Conservation (phyloP, 2,329 filamentous ascomycete genomes). For the Penicillium sp. region DNA sequence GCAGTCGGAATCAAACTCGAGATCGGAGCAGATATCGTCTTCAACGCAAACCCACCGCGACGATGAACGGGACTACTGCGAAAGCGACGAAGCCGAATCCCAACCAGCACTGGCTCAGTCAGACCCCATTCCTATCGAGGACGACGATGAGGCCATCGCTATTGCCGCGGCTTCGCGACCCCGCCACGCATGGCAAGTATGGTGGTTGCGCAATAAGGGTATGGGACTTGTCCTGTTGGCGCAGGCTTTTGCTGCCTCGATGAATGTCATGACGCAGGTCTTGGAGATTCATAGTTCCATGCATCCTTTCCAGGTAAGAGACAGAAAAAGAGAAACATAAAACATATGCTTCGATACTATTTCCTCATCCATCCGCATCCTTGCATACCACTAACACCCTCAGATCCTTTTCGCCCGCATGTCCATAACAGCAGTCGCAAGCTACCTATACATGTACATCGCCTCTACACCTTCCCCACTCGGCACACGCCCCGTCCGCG, state of each 20-base stretch:
- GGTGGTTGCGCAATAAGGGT: conserved; percentile 67
- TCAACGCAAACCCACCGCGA: background rate
- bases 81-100: background rate
- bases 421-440: conserved; percentile 66
- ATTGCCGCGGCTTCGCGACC: conserved; percentile 11
- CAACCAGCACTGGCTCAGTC: conserved; percentile 12
- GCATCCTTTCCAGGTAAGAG: conserved; percentile 68
- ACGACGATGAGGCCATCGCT: background rate
- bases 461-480: conserved; percentile 65
- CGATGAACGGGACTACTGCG: background rate
- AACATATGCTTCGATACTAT: background rate
- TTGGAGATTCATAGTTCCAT: conserved; percentile 69
- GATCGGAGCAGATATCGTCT: background rate
- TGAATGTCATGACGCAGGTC: conserved; percentile 78
- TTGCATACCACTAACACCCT: background rate
- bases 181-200: conserved; percentile 27
- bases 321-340: background rate
- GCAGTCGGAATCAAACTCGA: background rate
- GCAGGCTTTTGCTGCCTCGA: conserved; percentile 77
- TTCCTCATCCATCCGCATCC: background rate
- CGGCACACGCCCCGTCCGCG: conserved; percentile 64
- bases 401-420: conserved; percentile 76
- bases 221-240: conserved; percentile 69
- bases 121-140: conserved; percentile 18
- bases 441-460: conserved; percentile 71